Conservation (phyloP, 768 basidiomycete species). For the Porphyrellus cyaneotinctus region DNA sequence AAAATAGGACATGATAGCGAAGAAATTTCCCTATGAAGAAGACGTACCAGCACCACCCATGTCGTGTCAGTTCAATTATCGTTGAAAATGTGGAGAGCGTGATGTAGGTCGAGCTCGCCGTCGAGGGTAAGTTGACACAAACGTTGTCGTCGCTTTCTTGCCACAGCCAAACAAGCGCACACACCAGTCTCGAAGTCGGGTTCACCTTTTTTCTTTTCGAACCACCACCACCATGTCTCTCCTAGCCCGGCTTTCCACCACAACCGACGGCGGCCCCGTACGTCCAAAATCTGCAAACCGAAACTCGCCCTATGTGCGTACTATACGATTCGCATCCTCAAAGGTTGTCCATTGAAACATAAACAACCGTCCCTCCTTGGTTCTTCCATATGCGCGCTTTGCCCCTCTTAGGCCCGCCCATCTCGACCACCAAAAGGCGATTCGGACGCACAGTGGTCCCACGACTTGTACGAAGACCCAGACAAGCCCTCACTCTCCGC, state of each 20-base stretch:
- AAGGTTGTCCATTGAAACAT: conserved; percentile 17
- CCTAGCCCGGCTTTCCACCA: conserved; percentile 26
- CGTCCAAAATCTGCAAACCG: conserved; percentile 30
- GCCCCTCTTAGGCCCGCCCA: conserved; percentile 32
- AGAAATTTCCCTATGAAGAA: background rate
- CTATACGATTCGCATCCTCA: conserved; percentile 28
- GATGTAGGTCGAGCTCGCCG: no score
- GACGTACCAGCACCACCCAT: conserved; percentile 45
- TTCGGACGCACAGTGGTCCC: conserved; percentile 62
- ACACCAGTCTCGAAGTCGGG: conserved; percentile 12
- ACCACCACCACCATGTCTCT: conserved; percentile 26
- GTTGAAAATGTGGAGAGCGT: background rate
- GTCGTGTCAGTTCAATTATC: conserved; percentile 6
- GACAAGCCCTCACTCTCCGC: conserved; percentile 54
- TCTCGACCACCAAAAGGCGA: conserved; percentile 62
- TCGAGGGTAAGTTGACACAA: background rate
- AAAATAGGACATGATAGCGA: background rate
- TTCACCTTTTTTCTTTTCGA: conserved; percentile 11
- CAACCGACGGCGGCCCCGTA: conserved; percentile 29
- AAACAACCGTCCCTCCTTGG: conserved; percentile 7
- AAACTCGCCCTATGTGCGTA: conserved; percentile 35
- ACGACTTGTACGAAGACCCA: conserved; percentile 62
- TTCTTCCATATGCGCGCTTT: background rate
- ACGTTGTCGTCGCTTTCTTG: conserved; percentile 16
- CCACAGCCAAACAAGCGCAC: conserved; percentile 29